A percentile compares a stretch with the other conserved stretches of the same genome.
phyloP scores from a whole-genome alignment of 2,329 filamentous ascomycete genomes.

The Trichoderma oligosporum region DNA sequence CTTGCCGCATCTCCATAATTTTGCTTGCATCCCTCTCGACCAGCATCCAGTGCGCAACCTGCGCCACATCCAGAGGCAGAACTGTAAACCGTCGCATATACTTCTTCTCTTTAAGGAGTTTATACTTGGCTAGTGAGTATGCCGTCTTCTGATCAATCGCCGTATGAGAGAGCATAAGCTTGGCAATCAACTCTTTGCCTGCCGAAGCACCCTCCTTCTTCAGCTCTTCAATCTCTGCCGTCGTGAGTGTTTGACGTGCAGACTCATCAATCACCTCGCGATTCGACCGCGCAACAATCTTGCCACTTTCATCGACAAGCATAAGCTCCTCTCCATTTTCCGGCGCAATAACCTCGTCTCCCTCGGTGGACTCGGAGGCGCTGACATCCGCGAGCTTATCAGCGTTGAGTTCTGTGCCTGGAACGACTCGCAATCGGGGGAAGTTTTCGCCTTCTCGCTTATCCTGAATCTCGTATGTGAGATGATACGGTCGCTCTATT shows the following conservation, averaged over 20 bases:
- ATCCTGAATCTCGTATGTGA: conserved; percentile 87
- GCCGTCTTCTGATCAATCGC: conserved; percentile 90
- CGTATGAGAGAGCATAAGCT: conserved; percentile 83
- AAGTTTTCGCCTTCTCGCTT: conserved; percentile 60
- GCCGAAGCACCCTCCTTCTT: conserved; percentile 71
- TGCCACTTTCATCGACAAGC: conserved; percentile 41
- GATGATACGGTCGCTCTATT: conserved; percentile 83
- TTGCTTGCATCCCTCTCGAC: conserved; percentile 75
- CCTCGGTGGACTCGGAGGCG: conserved; percentile 37
- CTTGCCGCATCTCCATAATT: conserved; percentile 82
- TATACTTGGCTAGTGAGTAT: conserved; percentile 94
- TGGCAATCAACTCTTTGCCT: conserved; percentile 87
- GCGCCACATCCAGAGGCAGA: conserved; percentile 74
- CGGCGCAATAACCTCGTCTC: conserved; percentile 39
- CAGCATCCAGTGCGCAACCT: conserved; percentile 72
- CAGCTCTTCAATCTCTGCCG: conserved; percentile 70
- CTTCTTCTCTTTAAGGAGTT: conserved; percentile 88
- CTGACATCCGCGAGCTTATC: conserved; percentile 59
- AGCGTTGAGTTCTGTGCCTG: conserved; percentile 76
- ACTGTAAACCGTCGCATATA: conserved; percentile 86
- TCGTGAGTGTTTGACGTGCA: conserved; percentile 71
- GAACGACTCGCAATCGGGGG: conserved; percentile 70
- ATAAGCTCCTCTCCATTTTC: conserved; percentile 42
- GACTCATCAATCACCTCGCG: conserved; percentile 58
- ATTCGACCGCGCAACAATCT: conserved; percentile 52